Evolutionary conservation across 768 basidiomycete species (phyloP), one percentile per base, ranked within the genome.

Genomic region (Mycena polygramma): DNA sequence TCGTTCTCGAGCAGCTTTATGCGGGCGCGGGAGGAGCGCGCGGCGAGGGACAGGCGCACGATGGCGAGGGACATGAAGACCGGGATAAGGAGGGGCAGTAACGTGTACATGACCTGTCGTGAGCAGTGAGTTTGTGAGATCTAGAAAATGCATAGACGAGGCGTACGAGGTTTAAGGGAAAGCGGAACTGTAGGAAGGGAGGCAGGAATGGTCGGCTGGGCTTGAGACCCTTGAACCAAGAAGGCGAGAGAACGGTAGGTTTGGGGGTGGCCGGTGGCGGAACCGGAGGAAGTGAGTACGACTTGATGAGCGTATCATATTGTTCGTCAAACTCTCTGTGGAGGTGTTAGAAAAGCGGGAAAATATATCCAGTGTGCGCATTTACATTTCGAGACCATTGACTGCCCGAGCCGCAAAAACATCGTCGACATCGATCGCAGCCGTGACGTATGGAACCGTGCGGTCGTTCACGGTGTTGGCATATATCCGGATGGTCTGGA

Each of bases 391-490:
- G 24, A 95, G 80, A 2, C 92, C 93, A 66, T 85, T 91, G 0
- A 77, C 81, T 24, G 82, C 79, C 70, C 88, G 81, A 17, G 88
- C 85, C 15, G 83, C 81, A 77, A 95, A 95, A 0, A 89, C 85
- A 78, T 97, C 92, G 69, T 86, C 79, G 0, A 82, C 78, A 68
- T 94, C 92, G 39, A 95, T 91, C 10, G 90, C 89, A 9, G 93
- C 89, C 1, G 94, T 95, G 19, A 92, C 81, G 75, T 93, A 97
- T 0, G 96, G 94, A 2, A 97, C 95, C 0, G 95, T 95, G 4
- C 82, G 66, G 74, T 97, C 95, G 74, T 92, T 90, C 19, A 94
- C 79, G 89, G 91, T 87, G 80, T 96, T 97, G 3, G 94, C 96
- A 70, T 94, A 97, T 59, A 97, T 88, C 59, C 89, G 83, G 57